Evolutionary conservation across 2,329 filamentous ascomycete species (phyloP), one percentile per base, ranked within the genome.

Genomic region (Acrodontium crateriforme): DNA sequence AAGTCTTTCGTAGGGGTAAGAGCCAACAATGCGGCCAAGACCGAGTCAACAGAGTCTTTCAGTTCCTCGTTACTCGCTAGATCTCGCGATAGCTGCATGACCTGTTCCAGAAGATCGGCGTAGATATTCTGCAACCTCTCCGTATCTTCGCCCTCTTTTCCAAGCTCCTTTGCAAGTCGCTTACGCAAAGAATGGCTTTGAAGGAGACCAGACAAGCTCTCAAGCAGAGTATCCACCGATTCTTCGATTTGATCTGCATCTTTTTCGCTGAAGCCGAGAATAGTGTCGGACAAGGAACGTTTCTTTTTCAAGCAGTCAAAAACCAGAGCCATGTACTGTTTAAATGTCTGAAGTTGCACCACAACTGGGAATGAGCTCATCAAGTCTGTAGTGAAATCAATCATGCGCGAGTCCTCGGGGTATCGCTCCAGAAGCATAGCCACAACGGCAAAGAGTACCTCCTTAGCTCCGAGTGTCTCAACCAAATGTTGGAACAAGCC

Each of bases 401-500:
- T 59, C 19, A 89, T 71, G 39, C 69, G 71, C 45, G 79, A 74
- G 33, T 77, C 78, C n/a, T 74, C 66, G 3, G 79, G 75, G 50
- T 93, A 91, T 46, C 79, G 78, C 49, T 94, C 83, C n/a, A 82
- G 74, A 35, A 98, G 69, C 70, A 95, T 85, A 32, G 81, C 78
- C 26, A 92, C 58, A 9, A 98, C 68, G 4, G 83, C 84, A 44
- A 83, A 92, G 14, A 95, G 63, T 45, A 91, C 92, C 36, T 95
- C 85, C 28, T 78, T 69, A 0, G 83, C 67, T 2, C 87, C 87
- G 3, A 98, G 65, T 8, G 85, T 91, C 44, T 82, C 73, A 13
- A 89, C 74, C 11, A 98, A 63, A 27, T 87, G 81, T 29, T 78
- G 68, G 55, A 94, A 98, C 5, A 98, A 62, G 21, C 75, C 74